Evolutionary conservation across 129 eudicot genomes (phyloP).

Genomic region (Lactuca sativa): DNA sequence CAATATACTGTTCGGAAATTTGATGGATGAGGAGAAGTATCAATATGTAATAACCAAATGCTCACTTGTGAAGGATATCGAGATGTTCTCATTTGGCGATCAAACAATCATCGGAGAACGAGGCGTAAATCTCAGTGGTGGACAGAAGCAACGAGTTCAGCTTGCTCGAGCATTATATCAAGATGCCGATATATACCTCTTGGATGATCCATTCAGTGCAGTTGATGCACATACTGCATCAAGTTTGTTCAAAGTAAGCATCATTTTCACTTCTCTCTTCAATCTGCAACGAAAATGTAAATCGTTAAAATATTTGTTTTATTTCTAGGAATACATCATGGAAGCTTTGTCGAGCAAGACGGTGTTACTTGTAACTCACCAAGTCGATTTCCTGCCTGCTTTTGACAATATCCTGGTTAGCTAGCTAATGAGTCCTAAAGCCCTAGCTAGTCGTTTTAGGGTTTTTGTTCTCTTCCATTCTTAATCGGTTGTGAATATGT

Average conservation of each 20-base stretch:
- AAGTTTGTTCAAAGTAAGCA: conserved; percentile 57
- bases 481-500: not conserved
- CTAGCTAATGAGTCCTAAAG: not conserved
- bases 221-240: conserved; percentile 90
- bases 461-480: not conserved
- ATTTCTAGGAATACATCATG: conserved; percentile 57
- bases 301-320: not conserved
- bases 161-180: conserved; percentile 86
- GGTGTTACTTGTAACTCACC: conserved; percentile 79
- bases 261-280: not conserved
- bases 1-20: conserved; percentile 69
- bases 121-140: conserved; percentile 88
- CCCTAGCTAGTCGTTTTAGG: not conserved
- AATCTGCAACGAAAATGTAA: not conserved
- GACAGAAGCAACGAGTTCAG: conserved; percentile 84
- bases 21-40: conserved; percentile 50
- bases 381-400: conserved; percentile 77
- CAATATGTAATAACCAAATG: conserved; percentile 51
- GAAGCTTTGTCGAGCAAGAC: conserved; percentile 61
- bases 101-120: conserved; percentile 72
- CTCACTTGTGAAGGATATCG: conserved; percentile 61
- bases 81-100: conserved; percentile 68
- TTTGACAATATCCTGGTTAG: conserved; percentile 59
- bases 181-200: conserved; percentile 70
- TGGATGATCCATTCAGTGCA: conserved; percentile 90